These are phyloP conservation scores for Hebeloma cylindrosporum DNA, from an alignment of 768 basidiomycete genomes.

Conservation along the genomic window DNA sequence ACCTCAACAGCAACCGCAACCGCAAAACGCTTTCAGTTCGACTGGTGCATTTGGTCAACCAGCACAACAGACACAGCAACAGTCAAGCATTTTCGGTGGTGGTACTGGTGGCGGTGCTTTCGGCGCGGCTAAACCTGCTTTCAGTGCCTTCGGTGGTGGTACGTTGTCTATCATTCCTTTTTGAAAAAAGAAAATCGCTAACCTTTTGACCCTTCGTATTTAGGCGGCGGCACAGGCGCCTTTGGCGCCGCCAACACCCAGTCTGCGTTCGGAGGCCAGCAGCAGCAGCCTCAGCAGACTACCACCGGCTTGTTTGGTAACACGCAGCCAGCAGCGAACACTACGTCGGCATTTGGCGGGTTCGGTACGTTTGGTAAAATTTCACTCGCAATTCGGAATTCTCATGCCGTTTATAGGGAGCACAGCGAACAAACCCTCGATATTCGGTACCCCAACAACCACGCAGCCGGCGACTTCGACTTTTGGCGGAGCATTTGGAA, in stretches of 20 bases:
- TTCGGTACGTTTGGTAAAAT: constrained; percentile 21
- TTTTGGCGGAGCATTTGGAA: constrained; percentile 20
- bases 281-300: constrained; percentile 24
- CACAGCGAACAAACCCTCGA: constrained; percentile 15
- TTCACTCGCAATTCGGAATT: background rate
- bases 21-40: constrained; percentile 24
- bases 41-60: constrained; percentile 42
- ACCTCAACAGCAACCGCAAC: constrained; percentile 29
- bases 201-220: constrained; percentile 5
- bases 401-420: constrained; percentile 2
- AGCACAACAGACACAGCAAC: constrained; percentile 25
- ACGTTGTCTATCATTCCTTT: background rate
- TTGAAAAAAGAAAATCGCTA: background rate
- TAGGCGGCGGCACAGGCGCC: constrained; percentile 26
- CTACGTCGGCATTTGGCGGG: constrained; percentile 16
- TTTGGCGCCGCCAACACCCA: constrained; percentile 34
- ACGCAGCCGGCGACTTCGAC: constrained; percentile 14
- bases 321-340: constrained; percentile 18
- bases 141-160: constrained; percentile 26
- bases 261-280: constrained; percentile 19
- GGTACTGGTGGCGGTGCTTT: constrained; percentile 33
- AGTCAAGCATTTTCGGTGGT: constrained; percentile 29
- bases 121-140: constrained; percentile 33
- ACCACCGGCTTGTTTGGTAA: constrained; percentile 17
- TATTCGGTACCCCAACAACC: constrained; percentile 22